phyloP scores from a whole-genome alignment of 2,329 filamentous ascomycete species.

The Ambrosiella cleistominuta region DNA sequence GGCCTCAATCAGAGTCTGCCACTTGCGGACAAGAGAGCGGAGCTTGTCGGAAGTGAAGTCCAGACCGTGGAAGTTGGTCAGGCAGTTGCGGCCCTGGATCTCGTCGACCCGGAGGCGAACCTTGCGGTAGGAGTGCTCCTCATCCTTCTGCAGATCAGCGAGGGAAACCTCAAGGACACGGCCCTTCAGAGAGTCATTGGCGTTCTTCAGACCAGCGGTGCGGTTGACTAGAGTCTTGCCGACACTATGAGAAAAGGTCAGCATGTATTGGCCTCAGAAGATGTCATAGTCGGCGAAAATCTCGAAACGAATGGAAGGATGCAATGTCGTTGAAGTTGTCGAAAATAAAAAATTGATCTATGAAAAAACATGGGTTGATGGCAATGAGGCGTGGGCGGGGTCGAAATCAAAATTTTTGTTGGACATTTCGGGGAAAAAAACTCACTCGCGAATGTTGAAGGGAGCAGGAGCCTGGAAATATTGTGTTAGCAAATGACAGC shows the following conservation, averaged over 20 bases:
- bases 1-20: constrained; percentile 98
- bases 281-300: neutral
- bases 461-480: constrained; percentile 64
- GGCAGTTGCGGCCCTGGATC: constrained; percentile 99
- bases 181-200: constrained; percentile 97
- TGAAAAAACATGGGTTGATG: neutral
- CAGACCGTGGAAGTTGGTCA: constrained; percentile 99
- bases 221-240: constrained; percentile 99
- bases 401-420: neutral
- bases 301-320: neutral
- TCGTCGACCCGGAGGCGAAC: constrained; percentile 97
- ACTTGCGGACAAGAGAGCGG: constrained; percentile 96
- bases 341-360: neutral
- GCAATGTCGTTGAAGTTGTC: neutral
- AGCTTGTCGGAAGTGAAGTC: constrained; percentile 99
- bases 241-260: constrained; percentile 47
- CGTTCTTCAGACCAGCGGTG: constrained; percentile 99
- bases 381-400: neutral
- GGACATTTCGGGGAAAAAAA: constrained; percentile 14
- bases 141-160: constrained; percentile 97
- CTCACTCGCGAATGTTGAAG: constrained; percentile 94
- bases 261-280: constrained; percentile 9
- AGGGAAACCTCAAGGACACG: constrained; percentile 98
- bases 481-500: constrained; percentile 16
- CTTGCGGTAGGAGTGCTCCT: constrained; percentile 99